Base-by-base conservation (phyloP, 495 filamentous ascomycete genomes). In the Penicillium cataractarum region DNA sequence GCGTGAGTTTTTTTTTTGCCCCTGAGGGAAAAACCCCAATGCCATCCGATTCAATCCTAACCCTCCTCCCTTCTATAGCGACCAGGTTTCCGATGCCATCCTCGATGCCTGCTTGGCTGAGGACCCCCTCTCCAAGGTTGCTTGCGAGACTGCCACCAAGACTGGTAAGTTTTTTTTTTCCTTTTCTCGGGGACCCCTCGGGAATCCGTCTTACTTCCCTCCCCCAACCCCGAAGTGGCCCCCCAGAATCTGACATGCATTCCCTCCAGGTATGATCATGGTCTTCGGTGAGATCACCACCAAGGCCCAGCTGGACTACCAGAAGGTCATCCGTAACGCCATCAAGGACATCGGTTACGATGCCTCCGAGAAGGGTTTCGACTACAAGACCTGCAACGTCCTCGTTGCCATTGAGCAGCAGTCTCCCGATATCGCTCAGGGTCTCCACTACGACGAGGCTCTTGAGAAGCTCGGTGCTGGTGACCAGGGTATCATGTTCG, bases 401-500 rank as follows among this genome's bases (percentile, higher is more conserved):
- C 84, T 98, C 67, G 93, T 97, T 70, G 95, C 94, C 83, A 97
- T 99, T 80, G 95, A 99, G 88, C 89, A 99, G 82, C 95, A 99
- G 82, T 97, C 94, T 60, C 91, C 94, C 65, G 95, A 99, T 83
- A 99, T 99, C 70, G 95, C 95, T 68, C 94, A 97, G 80, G 95
- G 95, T 84, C 90, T 99, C 29, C 91, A 97, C 82, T 94, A 95
- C 74, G 95, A 99, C 55, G 84, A 97, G 82, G 92, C 91, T 66
- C 88, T 99, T 62, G 95, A 99, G 88, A 89, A 97, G 81, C 87
- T 99, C 64, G 95, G 95, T 82, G 95, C 95, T 60, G 95, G 95
- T 90, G 95, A 99, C 83, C 95, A 99, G 84, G 95, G 95, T 84
- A 97, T 99, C 85, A 99, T 99, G 95, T 99, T 99, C 80, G 95